Evolutionary conservation across 192 early-diverging fungal genomes (phyloP), one percentile per base, ranked within the genome.

Genomic region (Coemansia sp.): DNA sequence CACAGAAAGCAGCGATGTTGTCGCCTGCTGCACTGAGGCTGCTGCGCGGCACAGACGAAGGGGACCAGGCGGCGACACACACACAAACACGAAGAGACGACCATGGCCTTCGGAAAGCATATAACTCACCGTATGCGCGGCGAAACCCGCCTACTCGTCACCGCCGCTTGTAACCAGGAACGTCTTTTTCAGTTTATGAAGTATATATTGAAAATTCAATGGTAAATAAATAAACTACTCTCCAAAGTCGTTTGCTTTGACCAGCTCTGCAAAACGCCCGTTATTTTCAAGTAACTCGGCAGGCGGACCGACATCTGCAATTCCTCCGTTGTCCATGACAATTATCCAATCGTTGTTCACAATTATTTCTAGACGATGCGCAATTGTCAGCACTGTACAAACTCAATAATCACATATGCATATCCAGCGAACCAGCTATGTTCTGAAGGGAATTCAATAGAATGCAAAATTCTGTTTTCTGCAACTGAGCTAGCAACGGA

Each of bases 21-120:
- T 81, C 78, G 1, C 78, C 78, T 36, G 78, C 78, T 5, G 78
- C 69, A 11, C 69, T 48, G 33, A 38, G 65, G n/a, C 65, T 81
- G 23, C 52, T 80, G 64, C 50, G 40, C 4, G 36, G 61, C 43
- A 59, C 55, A 5, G 32, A 34, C 9, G 13, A 35, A 19, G 23
- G 34, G 15, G 33, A 17, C 15, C 11, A 34, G 7, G 23, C 2
- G 40, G 9, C 46, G 23, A 42, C 59, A 14, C 60, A 33, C 8
- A 11, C 7, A 2, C 48, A 50, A 11, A 25, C 1, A 29, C 29
- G 22, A 50, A 34, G 19, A 0, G 20, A 56, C 38, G 50, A 45
- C 23, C 36, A 72, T 15, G 36, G 36, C 17, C 50, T 78, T 11
- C 58, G 70, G 22, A 45, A 46, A 17, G 63, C 70, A 1, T 80